A percentile compares a stretch with the other conserved stretches of the same genome.
Conservation (phyloP, 768 basidiomycete species). For the Mycena leptocephala region DNA sequence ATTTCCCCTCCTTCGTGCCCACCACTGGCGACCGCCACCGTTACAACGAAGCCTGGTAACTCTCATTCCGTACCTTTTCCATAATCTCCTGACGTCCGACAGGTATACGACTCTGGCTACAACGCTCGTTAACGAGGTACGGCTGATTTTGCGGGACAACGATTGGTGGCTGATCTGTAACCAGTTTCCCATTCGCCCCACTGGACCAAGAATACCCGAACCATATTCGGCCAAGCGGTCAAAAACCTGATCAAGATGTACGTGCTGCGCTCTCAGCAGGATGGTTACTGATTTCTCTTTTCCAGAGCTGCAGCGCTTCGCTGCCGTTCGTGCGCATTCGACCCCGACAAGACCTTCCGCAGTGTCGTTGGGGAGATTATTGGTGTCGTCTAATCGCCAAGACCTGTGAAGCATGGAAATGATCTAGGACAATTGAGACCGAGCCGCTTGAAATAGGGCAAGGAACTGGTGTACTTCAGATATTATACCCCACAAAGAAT, state of each 20-base stretch:
- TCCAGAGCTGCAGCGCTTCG: slow-evolving; percentile 50
- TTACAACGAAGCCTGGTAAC: slow-evolving; percentile 51
- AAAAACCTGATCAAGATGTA: slow-evolving; percentile 54
- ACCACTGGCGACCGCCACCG: slow-evolving; percentile 52
- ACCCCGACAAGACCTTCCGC: slow-evolving; percentile 52
- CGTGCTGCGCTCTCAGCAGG: slow-evolving; percentile 2
- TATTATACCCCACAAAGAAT: too few relatives aligned
- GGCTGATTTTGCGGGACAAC: too few relatives aligned
- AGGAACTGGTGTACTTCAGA: too few relatives aligned
- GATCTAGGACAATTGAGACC: too few relatives aligned
- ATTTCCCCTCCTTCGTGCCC: slow-evolving; percentile 54
- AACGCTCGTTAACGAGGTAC: slow-evolving; percentile 52
- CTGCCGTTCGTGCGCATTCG: slow-evolving; percentile 50
- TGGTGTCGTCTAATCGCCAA: slow-evolving; percentile 50
- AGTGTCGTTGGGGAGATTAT: slow-evolving; percentile 56
- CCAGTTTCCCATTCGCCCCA: slow-evolving; percentile 57
- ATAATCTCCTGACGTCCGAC: not conserved
- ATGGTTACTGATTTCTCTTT: not conserved
- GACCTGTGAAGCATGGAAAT: too few relatives aligned
- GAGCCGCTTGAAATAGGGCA: too few relatives aligned
- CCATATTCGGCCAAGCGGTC: slow-evolving; percentile 44
- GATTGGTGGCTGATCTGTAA: too few relatives aligned
- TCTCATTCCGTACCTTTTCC: not conserved
- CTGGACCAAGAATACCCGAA: slow-evolving; percentile 56
- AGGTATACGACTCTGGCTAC: slow-evolving; percentile 39